phyloP scores from a whole-genome alignment of 2,329 filamentous ascomycete genomes.

The Zymoseptoria passerinii region DNA sequence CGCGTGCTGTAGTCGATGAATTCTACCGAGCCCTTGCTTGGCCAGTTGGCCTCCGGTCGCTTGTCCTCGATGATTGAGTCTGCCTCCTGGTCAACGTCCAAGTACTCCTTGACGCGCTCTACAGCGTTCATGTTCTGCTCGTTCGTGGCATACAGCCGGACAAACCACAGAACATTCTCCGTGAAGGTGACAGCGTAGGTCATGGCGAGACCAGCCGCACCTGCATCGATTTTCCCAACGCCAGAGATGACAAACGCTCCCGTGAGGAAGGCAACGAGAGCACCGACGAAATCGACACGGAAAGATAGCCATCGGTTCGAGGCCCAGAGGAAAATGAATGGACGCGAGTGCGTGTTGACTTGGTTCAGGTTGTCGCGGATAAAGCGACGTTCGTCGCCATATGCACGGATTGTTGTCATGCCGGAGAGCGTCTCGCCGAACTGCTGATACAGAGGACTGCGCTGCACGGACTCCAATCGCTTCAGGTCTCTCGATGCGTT shows the following conservation, averaged over 20 bases:
- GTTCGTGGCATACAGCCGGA: slow-evolving; percentile 85
- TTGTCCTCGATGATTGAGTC: slow-evolving; percentile 66
- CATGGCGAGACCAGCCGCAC: slow-evolving; percentile 84
- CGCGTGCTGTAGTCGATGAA: slow-evolving; percentile 84
- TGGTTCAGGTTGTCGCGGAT: slow-evolving; percentile 80
- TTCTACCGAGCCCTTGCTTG: slow-evolving; percentile 72
- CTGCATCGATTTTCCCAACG: slow-evolving; percentile 75
- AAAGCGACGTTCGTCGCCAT: slow-evolving; percentile 88
- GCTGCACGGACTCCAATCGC: slow-evolving; percentile 84
- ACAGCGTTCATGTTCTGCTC: slow-evolving; percentile 99
- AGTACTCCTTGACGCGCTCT: slow-evolving; percentile 93
- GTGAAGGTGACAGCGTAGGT: slow-evolving; percentile 96
- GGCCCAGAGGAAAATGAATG: slow-evolving; percentile 94
- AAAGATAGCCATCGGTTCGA: slow-evolving; percentile 95
- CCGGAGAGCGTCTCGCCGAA: slow-evolving; percentile 93
- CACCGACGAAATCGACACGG: slow-evolving; percentile 81
- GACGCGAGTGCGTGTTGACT: slow-evolving; percentile 84
- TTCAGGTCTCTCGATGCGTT: slow-evolving; percentile 91
- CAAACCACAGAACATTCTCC: slow-evolving; percentile 93
- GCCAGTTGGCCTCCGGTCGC: slow-evolving; percentile 74
- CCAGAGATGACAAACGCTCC: slow-evolving; percentile 83
- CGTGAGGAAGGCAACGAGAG: slow-evolving; percentile 86
- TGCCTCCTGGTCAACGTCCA: slow-evolving; percentile 93
- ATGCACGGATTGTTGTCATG: slow-evolving; percentile 93
- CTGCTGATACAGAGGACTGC: slow-evolving; percentile 93